These are phyloP conservation scores for Aureobasidium mangrovei DNA, from an alignment of 2,329 filamentous ascomycete genomes.

Conservation along the genomic window DNA sequence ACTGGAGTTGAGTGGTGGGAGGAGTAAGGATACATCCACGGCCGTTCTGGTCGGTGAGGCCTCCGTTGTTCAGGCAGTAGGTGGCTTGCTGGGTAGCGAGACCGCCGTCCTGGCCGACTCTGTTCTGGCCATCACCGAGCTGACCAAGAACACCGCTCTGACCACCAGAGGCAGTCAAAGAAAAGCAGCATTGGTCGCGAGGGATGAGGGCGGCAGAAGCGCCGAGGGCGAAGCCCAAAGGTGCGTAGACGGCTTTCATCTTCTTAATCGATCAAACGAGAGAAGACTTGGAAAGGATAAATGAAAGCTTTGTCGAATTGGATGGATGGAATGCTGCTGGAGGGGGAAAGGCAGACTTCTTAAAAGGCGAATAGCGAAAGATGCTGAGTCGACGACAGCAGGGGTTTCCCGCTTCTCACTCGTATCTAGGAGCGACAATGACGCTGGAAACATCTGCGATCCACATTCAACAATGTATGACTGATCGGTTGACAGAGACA, in stretches of 20 bases:
- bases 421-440: not conserved
- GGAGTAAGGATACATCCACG: slow-evolving; percentile 55
- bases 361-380: not conserved
- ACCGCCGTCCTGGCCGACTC: slow-evolving; percentile 38
- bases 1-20: slow-evolving; percentile 51
- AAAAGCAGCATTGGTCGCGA: slow-evolving; percentile 36
- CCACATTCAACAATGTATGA: slow-evolving; percentile 1
- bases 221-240: slow-evolving; percentile 14
- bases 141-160: slow-evolving; percentile 48
- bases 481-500: not conserved
- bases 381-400: not conserved
- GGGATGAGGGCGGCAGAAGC: slow-evolving; percentile 9
- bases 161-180: slow-evolving; percentile 41
- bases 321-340: not conserved
- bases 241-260: slow-evolving; percentile 14
- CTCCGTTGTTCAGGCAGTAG: slow-evolving; percentile 47
- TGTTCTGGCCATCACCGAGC: slow-evolving; percentile 50
- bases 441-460: not conserved
- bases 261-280: slow-evolving; percentile 4
- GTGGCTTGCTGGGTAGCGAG: slow-evolving; percentile 28
- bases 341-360: not conserved
- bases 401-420: not conserved
- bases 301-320: not conserved
- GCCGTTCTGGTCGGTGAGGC: slow-evolving; percentile 45
- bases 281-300: not conserved